Conservation (phyloP, 2,329 filamentous ascomycete species). For the Fusarium graminum region DNA sequence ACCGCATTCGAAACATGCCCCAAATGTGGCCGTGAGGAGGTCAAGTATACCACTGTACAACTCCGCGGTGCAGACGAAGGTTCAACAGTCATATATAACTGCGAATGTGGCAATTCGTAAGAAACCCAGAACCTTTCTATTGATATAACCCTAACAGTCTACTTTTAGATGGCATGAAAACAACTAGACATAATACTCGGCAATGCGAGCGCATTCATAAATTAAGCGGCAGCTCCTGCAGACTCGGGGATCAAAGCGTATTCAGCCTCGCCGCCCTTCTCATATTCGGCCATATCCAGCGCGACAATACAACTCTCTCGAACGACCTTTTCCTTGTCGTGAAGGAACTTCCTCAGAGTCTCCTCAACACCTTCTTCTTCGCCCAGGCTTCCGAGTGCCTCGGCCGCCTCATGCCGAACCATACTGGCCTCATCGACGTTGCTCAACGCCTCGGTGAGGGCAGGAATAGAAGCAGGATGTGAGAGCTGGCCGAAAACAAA, state of each 20-base stretch:
- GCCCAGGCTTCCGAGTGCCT: conserved; percentile 93
- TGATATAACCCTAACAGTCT: conserved; percentile 45
- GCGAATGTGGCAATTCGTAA: conserved; percentile 87
- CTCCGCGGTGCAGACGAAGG: conserved; percentile 95
- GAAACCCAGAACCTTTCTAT: conserved; percentile 33
- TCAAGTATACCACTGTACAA: conserved; percentile 88
- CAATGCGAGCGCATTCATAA: conserved; percentile 33
- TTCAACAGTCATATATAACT: conserved; percentile 90
- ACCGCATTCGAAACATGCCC: conserved; percentile 77
- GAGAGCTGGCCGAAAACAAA: conserved; percentile 98
- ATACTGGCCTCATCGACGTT: conserved; percentile 89
- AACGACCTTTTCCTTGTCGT: conserved; percentile 93
- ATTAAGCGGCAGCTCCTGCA: conserved; percentile 58
- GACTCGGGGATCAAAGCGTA: conserved; percentile 89
- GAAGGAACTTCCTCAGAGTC: conserved; percentile 82
- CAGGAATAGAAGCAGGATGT: conserved; percentile 96
- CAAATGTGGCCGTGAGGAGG: conserved; percentile 83
- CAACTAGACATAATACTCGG: conserved; percentile 60
- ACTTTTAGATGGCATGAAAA: conserved; percentile 67
- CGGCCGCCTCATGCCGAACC: conserved; percentile 97
- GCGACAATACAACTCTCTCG: conserved; percentile 95
- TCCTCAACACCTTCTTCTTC: conserved; percentile 95
- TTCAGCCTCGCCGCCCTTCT: conserved; percentile 87
- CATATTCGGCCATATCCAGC: conserved; percentile 97
- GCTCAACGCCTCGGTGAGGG: conserved; percentile 81